Evolutionary conservation across 306 rosid genomes (phyloP), one percentile per base, ranked within the genome.

Genomic region (Cucurbita moschata): DNA sequence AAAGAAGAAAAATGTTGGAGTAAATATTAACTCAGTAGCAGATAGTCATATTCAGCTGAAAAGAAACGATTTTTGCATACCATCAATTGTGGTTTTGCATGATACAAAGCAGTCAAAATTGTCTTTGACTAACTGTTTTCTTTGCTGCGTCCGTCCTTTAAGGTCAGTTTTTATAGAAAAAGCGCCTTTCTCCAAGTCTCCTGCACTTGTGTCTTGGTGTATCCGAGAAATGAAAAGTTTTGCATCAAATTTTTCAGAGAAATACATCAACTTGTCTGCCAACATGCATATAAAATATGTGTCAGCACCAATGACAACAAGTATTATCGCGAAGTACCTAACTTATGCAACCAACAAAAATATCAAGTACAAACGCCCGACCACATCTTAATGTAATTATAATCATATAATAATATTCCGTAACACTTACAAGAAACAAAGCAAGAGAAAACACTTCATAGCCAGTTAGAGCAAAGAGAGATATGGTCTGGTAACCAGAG

Each of bases 61-160:
- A 76, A 71, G 46, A 78, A 75, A 78, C 8, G 60, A 86, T 64
- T 19, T 44, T 42, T 76, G 42, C 79, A 63, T 89, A 94, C 99
- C 99, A 71, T 94, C 99, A 62, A 94, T 94, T 80, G 99, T 94
- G 73, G 99, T 94, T 85, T 94, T 94, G 84, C 99, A 94, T 1
- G 99, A 94, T 85, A 94, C 99, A 76, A 94, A 94, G 78, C 99
- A 94, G 80, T 94, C 99, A 83, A 94, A 94, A 78, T 94, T 94
- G 84, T 94, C 97, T 87, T 94, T 94, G 61, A 94, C 99, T 81
- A 94, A 82, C 78, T 91, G 97, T 78, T 94, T 94, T 76, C 96
- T 88, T 83, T 89, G 97, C 71, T 87, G 91, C 21, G 94, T 94
- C 61, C 96, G 96, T 80, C 92, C 96, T 81, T 87, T 86, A 72